These are phyloP conservation scores for Biscogniauxia sp. DNA, from an alignment of 2,329 filamentous ascomycete genomes.

Conservation along the genomic window DNA sequence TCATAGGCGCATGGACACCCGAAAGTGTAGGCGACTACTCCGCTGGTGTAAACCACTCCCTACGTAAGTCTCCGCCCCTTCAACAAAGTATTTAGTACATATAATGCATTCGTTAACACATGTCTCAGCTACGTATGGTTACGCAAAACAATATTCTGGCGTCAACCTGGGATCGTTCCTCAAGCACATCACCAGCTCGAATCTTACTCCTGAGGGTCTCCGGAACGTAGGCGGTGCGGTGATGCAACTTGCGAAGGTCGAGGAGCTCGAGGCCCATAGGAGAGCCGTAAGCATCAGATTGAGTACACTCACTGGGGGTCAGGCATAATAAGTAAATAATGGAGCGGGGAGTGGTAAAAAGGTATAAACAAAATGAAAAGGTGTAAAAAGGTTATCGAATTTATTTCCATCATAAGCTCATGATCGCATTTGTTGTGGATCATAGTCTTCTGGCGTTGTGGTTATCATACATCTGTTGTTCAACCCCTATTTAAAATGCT, in stretches of 20 bases:
- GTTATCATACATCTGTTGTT: too few relatives aligned
- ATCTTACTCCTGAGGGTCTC: conserved; percentile 82
- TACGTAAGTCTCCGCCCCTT: conserved; percentile 67
- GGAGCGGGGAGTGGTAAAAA: too few relatives aligned
- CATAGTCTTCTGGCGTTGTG: too few relatives aligned
- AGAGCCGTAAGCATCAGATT: conserved; percentile 85
- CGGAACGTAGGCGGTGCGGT: conserved; percentile 83
- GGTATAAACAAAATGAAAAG: too few relatives aligned
- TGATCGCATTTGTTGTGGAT: too few relatives aligned
- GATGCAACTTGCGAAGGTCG: conserved; percentile 91
- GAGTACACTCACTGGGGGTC: conserved; percentile 47
- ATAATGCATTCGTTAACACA: conserved; percentile 9
- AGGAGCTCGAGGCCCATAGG: conserved; percentile 91
- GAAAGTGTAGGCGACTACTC: conserved; percentile 98
- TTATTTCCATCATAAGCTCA: too few relatives aligned
- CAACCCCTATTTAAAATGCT: too few relatives aligned
- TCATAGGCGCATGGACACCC: conserved; percentile 93
- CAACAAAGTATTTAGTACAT: neutral
- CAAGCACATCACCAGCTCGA: conserved; percentile 96
- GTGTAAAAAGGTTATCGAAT: too few relatives aligned
- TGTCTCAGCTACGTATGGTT: conserved; percentile 82
- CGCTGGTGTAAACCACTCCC: conserved; percentile 93
- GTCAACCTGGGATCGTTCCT: conserved; percentile 95
- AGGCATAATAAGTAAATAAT: neutral
- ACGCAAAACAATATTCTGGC: conserved; percentile 96